Base-by-base conservation (phyloP, 1,139 yeast genomes). In the Suhomyces maxii region DNA sequence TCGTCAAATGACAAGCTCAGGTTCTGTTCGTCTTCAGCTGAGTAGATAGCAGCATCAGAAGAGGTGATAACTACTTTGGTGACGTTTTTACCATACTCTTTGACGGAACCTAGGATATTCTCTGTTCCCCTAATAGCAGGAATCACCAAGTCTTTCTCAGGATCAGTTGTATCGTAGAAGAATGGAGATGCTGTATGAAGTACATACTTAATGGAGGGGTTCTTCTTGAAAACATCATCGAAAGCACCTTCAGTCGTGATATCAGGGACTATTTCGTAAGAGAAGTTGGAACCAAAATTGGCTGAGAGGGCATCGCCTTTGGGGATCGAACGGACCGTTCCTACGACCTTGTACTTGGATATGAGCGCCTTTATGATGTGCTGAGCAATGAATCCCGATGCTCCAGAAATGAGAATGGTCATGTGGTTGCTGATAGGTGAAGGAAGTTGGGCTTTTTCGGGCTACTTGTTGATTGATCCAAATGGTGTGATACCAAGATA, bases 1-100 rank as follows among this genome's bases (percentile, higher is more conserved):
- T 74, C 79, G 49, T 70, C 67, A 45, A 70, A 65, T 4, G 63
- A 58, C 30, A 65, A 59, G 5, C 45, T 36, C 3, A 63, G 48
- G 39, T 73, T 63, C 45, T 60, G 68, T 49, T 73, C 78, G 49
- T 71, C 76, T 2, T 51, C 65, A 9, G 69, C 60, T 2, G 73
- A 64, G 50, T 68, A 71, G 7, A 73, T 55, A 2, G 78, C 77
- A 8, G 78, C 77, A 55, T 73, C 77, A 9, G 76, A 69, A 7
- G 77, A 72, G 0, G 78, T 73, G 26, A 73, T 52, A 9, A 73
- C 72, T n/a, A 73, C 66, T 43, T 66, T 61, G 44, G 63, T 59
- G 35, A 67, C 56, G 36, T 61, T 57, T 7, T 61, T 58, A 7
- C 68, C 71, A 46, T 56, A 54, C 3, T 48, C 38, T n/a, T 56